Evolutionary conservation across 805 yeast species (phyloP).

Genomic region (Wickerhamomyces ciferrii): DNA sequence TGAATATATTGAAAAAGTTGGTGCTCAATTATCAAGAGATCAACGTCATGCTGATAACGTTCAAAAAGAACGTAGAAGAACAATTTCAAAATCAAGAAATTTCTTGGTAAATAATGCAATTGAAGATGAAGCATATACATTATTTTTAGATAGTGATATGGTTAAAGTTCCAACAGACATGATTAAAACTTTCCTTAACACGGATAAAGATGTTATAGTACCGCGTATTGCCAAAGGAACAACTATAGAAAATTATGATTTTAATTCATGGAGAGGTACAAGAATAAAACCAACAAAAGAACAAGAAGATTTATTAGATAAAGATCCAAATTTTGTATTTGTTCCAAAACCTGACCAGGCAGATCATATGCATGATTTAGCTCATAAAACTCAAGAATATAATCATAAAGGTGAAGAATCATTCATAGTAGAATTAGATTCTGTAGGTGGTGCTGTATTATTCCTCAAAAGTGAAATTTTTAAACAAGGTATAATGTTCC

Average conservation of each 20-base stretch:
- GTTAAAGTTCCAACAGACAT: conserved; percentile 18
- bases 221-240: conserved; percentile 24
- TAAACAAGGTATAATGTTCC: conserved; percentile 41
- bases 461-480: conserved; percentile 37
- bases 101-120: conserved; percentile 21
- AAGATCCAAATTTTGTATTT: conserved; percentile 16
- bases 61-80: conserved; percentile 23
- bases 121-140: conserved; percentile 20
- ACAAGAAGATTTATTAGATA: conserved; percentile 11
- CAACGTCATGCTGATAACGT: conserved; percentile 9
- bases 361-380: conserved; percentile 15
- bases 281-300: conserved; percentile 22
- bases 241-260: conserved; percentile 25
- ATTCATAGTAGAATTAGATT: conserved; percentile 29
- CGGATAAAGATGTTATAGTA: conserved; percentile 25
- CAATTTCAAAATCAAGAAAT: conserved; percentile 23
- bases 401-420: background rate
- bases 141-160: conserved; percentile 29
- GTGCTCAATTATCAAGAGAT: conserved; percentile 8
- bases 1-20: conserved; percentile 14
- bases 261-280: conserved; percentile 30
- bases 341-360: conserved; percentile 22
- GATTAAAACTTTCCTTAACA: conserved; percentile 17
- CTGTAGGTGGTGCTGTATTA: conserved; percentile 49
- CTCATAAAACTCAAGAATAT: background rate